A percentile compares a stretch with the other conserved stretches of the same genome.
phyloP scores from a whole-genome alignment of 1,139 yeast species.

The Arxiozyma bovina region DNA sequence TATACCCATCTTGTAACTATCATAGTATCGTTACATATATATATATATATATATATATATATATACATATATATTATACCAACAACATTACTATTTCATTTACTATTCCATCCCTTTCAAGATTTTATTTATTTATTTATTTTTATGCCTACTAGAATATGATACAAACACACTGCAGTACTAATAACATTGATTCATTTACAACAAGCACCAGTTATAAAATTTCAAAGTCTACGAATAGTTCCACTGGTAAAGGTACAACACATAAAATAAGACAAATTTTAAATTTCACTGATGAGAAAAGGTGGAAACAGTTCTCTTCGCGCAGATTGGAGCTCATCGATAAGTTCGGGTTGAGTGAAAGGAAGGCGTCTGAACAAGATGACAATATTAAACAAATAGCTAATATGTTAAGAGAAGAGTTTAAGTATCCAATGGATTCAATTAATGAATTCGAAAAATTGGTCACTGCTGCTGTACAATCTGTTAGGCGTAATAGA shows the following conservation, averaged over 20 bases:
- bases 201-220: slow-evolving; percentile 2
- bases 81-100: too few species aligned
- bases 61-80: background rate
- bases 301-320: slow-evolving; percentile 80
- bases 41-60: too few species aligned
- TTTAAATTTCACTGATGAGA: slow-evolving; percentile 70
- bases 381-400: slow-evolving; percentile 70
- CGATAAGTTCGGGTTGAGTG: slow-evolving; percentile 66
- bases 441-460: slow-evolving; percentile 70
- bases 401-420: slow-evolving; percentile 64
- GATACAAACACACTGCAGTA: background rate
- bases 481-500: slow-evolving; percentile 61
- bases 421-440: slow-evolving; percentile 59
- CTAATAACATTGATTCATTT: background rate
- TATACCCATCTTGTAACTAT: too few species aligned
- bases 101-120: background rate
- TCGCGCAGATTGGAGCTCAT: slow-evolving; percentile 82
- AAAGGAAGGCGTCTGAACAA: slow-evolving; percentile 85
- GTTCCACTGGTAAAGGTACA: slow-evolving; percentile 41
- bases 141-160: background rate
- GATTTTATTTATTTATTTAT: too few species aligned
- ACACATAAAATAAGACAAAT: slow-evolving; percentile 70
- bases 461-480: slow-evolving; percentile 87
- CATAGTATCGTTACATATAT: background rate
- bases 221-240: slow-evolving; percentile 5